A percentile compares a stretch with the other conserved stretches of the same genome.
These are phyloP conservation scores for Papiliotrema terrestris DNA, from an alignment of 1,284 basidiomycete species.

Conservation along the genomic window DNA sequence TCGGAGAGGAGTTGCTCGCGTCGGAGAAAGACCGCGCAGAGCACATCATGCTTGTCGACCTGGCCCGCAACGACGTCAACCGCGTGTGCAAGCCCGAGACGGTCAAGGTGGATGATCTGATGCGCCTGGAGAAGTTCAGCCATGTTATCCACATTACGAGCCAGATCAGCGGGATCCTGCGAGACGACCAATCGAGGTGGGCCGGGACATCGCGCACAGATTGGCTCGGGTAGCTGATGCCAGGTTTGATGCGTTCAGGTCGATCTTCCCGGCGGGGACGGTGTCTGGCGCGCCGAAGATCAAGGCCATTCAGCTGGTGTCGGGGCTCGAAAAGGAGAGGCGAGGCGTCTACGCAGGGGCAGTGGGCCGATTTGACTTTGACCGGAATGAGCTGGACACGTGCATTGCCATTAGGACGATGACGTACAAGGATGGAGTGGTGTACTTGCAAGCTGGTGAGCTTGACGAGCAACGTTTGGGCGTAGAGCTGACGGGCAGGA, in stretches of 20 bases:
- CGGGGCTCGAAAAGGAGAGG: conserved; percentile 80
- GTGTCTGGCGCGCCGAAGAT: conserved; percentile 99
- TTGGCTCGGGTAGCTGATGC: too few relatives aligned
- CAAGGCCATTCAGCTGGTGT: conserved; percentile 93
- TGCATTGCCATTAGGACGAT: conserved; percentile 99
- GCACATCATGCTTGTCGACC: conserved; percentile 98
- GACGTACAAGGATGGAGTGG: conserved; percentile 90
- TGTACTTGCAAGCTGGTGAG: conserved; percentile 78
- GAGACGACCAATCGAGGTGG: conserved; percentile 78
- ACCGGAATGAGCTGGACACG: conserved; percentile 91
- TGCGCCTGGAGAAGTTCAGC: conserved; percentile 92
- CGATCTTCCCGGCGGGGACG: conserved; percentile 98
- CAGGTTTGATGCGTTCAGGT: conserved; percentile 97
- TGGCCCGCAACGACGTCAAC: conserved; percentile 99
- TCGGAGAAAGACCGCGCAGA: conserved; percentile 96
- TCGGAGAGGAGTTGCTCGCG: conserved; percentile 69
- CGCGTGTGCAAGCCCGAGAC: conserved; percentile 93
- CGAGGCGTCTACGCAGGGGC: conserved; percentile 96
- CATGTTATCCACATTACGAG: conserved; percentile 98
- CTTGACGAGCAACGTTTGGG: not conserved
- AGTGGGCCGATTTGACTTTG: conserved; percentile 95
- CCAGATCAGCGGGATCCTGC: conserved; percentile 83
- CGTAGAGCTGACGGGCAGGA: conserved; percentile 50
- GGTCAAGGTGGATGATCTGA: conserved; percentile 92
- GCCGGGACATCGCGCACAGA: conserved; percentile 8